Percentiles rank a stretch among this genome's conserved stretches.
phyloP scores from a whole-genome alignment of 352 stramenopile genomes.

The Phytophthora chlamydospora region DNA sequence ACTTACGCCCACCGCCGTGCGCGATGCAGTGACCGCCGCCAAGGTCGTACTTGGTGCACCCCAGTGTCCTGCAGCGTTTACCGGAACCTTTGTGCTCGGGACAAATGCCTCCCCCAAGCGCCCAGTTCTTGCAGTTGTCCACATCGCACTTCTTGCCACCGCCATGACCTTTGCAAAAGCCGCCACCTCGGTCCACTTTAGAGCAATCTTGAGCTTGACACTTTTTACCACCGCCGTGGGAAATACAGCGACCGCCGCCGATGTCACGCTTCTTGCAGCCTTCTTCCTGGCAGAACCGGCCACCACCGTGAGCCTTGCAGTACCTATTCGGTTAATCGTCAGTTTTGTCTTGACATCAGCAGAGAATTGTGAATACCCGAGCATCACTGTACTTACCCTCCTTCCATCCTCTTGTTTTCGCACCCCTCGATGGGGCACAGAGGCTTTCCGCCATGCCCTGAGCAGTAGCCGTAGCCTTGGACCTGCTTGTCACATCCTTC shows the following conservation, averaged over 20 bases:
- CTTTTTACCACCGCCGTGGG: slow-evolving; percentile 88
- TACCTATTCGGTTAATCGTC: slow-evolving; percentile 39
- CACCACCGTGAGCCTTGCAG: slow-evolving; percentile 87
- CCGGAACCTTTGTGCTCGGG: slow-evolving; percentile 77
- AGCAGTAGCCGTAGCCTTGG: slow-evolving; percentile 87
- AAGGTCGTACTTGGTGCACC: slow-evolving; percentile 84
- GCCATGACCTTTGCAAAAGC: slow-evolving; percentile 83
- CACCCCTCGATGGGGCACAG: slow-evolving; percentile 78
- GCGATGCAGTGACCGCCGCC: slow-evolving; percentile 86
- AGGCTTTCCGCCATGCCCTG: slow-evolving; percentile 80
- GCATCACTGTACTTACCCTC: slow-evolving; percentile 42
- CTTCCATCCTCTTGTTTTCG: slow-evolving; percentile 88
- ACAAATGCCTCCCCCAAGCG: slow-evolving; percentile 79
- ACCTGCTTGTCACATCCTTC: slow-evolving; percentile 83
- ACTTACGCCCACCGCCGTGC: slow-evolving; percentile 85
- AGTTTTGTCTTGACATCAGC: background rate
- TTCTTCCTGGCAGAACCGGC: slow-evolving; percentile 73
- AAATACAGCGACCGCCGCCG: slow-evolving; percentile 85
- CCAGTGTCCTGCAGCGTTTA: slow-evolving; percentile 80
- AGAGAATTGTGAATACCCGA: background rate
- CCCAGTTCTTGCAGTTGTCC: slow-evolving; percentile 81
- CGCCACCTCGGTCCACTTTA: slow-evolving; percentile 83
- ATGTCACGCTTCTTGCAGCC: slow-evolving; percentile 87
- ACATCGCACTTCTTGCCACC: slow-evolving; percentile 87
- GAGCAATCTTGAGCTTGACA: slow-evolving; percentile 70